phyloP scores from a whole-genome alignment of 176 grass and related monocot species.

The Phyllostachys edulis region DNA sequence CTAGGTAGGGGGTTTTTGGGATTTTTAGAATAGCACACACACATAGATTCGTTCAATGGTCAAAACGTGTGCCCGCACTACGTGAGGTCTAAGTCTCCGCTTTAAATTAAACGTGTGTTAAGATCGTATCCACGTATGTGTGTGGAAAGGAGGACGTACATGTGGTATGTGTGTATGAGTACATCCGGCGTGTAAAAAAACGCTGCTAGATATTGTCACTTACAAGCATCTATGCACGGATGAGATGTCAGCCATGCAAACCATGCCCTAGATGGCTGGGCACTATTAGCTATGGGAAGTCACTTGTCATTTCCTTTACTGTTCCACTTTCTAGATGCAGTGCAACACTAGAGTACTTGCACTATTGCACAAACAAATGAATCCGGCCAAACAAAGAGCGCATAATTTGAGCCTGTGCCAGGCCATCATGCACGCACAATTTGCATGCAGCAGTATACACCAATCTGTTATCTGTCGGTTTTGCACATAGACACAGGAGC shows the following conservation, averaged over 20 bases:
- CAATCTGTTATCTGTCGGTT: neutral
- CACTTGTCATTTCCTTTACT: neutral
- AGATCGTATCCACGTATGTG: no score
- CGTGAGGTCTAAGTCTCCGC: no score
- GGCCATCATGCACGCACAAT: conserved; percentile 12
- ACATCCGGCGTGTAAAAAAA: no score
- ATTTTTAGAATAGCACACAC: no score
- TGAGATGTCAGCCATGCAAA: conserved; percentile 16
- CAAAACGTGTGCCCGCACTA: no score
- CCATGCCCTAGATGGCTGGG: conserved; percentile 4
- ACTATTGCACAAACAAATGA: neutral
- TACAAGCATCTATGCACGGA: neutral
- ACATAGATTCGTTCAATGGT: no score
- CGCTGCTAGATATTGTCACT: neutral
- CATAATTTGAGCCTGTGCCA: neutral
- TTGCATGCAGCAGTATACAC: neutral
- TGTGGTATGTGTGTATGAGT: no score
- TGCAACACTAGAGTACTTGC: conserved; percentile 11
- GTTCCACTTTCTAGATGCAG: neutral
- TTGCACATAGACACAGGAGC: neutral
- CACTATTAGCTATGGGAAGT: neutral
- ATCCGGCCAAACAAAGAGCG: neutral
- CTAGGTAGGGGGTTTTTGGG: no score
- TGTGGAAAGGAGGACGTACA: no score
- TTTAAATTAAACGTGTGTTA: no score